A percentile compares a stretch with the other conserved stretches of the same genome.
phyloP scores from a whole-genome alignment of 345 rosid species.

The Eucalyptus rudis region DNA sequence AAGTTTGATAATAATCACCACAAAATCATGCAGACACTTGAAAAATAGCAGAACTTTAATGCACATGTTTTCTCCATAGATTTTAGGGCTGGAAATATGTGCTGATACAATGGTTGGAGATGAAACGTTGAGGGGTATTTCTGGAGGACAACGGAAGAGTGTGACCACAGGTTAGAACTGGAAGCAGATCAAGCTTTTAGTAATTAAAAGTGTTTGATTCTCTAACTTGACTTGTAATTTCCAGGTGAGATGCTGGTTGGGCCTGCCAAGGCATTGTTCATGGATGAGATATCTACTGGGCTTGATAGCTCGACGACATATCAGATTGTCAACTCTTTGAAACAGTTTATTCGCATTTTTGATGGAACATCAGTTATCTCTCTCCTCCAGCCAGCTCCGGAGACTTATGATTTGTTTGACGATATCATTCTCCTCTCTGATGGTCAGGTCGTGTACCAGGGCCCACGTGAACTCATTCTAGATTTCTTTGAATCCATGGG shows the following conservation, averaged over 20 bases:
- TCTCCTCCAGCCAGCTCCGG: slow-evolving; percentile 81
- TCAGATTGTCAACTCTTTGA: slow-evolving; percentile 48
- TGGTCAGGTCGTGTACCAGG: slow-evolving; percentile 60
- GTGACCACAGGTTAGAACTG: slow-evolving; percentile 18
- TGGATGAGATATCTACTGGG: slow-evolving; percentile 83
- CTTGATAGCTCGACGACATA: slow-evolving; percentile 72
- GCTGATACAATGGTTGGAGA: slow-evolving; percentile 25
- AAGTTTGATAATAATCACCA: background rate
- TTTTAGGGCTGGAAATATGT: slow-evolving; percentile 20
- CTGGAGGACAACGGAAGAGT: slow-evolving; percentile 30
- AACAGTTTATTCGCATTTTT: slow-evolving; percentile 38
- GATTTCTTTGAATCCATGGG: slow-evolving; percentile 53
- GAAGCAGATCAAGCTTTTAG: background rate
- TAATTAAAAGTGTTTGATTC: background rate
- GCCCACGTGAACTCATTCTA: slow-evolving; percentile 44
- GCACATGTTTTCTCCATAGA: background rate
- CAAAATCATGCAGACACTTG: background rate
- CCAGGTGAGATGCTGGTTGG: slow-evolving; percentile 74
- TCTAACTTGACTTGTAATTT: background rate
- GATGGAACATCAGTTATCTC: slow-evolving; percentile 56
- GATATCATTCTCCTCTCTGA: slow-evolving; percentile 62
- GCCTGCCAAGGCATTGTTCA: slow-evolving; percentile 47
- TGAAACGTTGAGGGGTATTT: slow-evolving; percentile 26
- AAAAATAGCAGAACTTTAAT: background rate
- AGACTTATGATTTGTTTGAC: slow-evolving; percentile 65